Evolutionary conservation across 495 filamentous ascomycete species (phyloP).

Genomic region (Mytilinidion resinicola): DNA sequence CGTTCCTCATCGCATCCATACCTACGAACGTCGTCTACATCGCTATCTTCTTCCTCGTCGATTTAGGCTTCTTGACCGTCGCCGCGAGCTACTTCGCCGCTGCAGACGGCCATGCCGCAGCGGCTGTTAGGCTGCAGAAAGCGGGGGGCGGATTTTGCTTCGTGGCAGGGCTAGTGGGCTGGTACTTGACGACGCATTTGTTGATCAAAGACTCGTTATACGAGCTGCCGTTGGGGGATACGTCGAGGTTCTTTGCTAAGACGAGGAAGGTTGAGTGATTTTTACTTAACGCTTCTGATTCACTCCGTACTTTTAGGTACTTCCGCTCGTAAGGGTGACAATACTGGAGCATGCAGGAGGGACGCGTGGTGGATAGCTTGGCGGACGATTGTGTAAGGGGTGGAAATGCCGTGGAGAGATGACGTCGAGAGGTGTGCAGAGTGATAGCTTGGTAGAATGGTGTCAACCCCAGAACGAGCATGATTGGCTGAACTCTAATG

Average conservation of each 20-base stretch:
- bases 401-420: too few species aligned
- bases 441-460: too few species aligned
- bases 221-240: constrained; percentile 44
- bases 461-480: too few species aligned
- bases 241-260: constrained; percentile 39
- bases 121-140: constrained; percentile 39
- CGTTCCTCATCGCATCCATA: constrained; percentile 43
- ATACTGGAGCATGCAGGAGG: too few species aligned
- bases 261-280: constrained; percentile 4
- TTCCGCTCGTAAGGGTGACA: too few species aligned
- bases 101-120: constrained; percentile 38
- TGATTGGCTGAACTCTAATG: too few species aligned
- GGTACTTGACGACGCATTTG: constrained; percentile 45
- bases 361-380: too few species aligned
- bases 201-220: constrained; percentile 42
- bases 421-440: too few species aligned
- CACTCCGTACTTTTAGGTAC: too few species aligned
- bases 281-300: too few species aligned
- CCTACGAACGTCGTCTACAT: constrained; percentile 47
- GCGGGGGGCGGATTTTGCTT: constrained; percentile 45
- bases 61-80: constrained; percentile 42
- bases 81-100: constrained; percentile 43
- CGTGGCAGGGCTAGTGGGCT: constrained; percentile 43
- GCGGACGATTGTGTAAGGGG: too few species aligned
- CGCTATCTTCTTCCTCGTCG: constrained; percentile 43